These are phyloP conservation scores for Mycena polygramma DNA, from an alignment of 768 basidiomycete genomes.

Conservation along the genomic window DNA sequence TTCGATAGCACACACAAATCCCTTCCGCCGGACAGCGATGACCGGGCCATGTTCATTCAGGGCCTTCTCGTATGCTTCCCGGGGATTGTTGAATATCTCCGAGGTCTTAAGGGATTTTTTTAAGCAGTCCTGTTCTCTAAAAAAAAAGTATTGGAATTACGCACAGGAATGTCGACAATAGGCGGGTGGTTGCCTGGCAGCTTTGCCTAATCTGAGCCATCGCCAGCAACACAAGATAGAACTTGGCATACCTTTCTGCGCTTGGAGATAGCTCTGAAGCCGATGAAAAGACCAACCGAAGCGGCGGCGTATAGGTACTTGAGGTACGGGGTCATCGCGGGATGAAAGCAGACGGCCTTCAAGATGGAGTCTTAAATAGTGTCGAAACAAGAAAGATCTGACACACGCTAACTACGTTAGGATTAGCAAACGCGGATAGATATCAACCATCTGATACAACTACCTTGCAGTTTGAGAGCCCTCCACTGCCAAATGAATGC, in stretches of 20 bases:
- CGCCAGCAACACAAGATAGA: no score
- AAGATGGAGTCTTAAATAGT: slow-evolving; percentile 1
- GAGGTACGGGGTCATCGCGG: slow-evolving; percentile 8
- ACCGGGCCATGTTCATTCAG: slow-evolving; percentile 46
- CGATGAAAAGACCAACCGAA: slow-evolving; percentile 14
- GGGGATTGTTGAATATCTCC: slow-evolving; percentile 47
- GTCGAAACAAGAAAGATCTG: background rate
- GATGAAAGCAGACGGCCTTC: background rate
- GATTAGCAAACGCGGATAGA: background rate
- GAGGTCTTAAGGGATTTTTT: slow-evolving; percentile 3
- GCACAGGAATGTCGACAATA: slow-evolving; percentile 36
- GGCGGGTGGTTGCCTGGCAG: slow-evolving; percentile 29
- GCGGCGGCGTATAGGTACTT: slow-evolving; percentile 15
- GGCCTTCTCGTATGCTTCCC: slow-evolving; percentile 48
- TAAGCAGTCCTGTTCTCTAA: background rate
- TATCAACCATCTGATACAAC: background rate
- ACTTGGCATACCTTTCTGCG: slow-evolving; percentile 21
- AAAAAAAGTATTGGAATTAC: background rate
- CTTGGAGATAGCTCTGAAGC: background rate
- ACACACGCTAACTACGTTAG: background rate
- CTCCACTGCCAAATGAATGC: no score
- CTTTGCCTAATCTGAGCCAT: slow-evolving; percentile 3
- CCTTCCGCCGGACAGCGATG: slow-evolving; percentile 48
- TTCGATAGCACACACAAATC: slow-evolving; percentile 37
- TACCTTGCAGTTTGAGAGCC: slow-evolving; percentile 15